phyloP scores from a whole-genome alignment of 192 early-diverging fungal species.

The Cetraspora pellucida region DNA sequence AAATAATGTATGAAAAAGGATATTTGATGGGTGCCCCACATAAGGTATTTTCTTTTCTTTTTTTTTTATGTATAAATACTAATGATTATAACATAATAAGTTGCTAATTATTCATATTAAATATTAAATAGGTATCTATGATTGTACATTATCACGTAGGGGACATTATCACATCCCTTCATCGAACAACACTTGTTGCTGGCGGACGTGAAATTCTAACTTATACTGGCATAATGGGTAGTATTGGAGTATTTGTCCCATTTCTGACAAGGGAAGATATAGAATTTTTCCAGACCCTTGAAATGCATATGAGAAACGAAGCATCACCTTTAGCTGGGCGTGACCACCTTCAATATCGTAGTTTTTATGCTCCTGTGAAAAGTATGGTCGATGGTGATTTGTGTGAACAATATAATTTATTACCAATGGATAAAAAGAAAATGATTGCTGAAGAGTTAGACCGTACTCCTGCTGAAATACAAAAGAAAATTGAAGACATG shows the following conservation, averaged over 20 bases:
- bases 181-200: constrained; percentile 75
- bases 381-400: constrained; percentile 86
- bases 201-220: constrained; percentile 87
- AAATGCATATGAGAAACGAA: constrained; percentile 83
- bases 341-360: constrained; percentile 87
- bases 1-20: constrained; percentile 78
- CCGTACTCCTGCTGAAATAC: constrained; percentile 77
- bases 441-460: constrained; percentile 88
- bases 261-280: constrained; percentile 88
- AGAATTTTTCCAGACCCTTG: constrained; percentile 90
- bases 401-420: constrained; percentile 81
- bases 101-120: constrained; percentile 30
- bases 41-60: constrained; percentile 54
- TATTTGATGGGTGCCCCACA: constrained; percentile 84
- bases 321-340: constrained; percentile 77
- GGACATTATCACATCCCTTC: constrained; percentile 82
- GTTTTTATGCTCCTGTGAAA: constrained; percentile 77
- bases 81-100: not conserved
- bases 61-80: not conserved
- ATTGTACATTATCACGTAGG: constrained; percentile 83
- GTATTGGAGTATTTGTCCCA: constrained; percentile 83
- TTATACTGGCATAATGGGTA: constrained; percentile 86
- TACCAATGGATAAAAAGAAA: constrained; percentile 73
- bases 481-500: constrained; percentile 95
- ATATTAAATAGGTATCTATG: constrained; percentile 54